Evolutionary conservation across 2,329 filamentous ascomycete species (phyloP).

Genomic region (Geosmithia flava): DNA sequence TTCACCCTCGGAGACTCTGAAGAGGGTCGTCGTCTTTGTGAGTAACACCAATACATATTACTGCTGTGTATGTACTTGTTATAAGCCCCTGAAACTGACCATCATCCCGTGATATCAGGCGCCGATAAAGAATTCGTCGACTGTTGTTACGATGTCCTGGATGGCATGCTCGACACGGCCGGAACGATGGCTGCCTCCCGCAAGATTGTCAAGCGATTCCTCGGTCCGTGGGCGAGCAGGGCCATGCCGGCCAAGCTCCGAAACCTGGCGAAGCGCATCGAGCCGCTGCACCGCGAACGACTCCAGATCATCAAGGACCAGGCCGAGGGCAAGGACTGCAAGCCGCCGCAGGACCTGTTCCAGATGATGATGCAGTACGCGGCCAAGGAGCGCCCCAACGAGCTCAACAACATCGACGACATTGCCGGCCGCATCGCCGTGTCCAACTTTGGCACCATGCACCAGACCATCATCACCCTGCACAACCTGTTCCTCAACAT

Average conservation of each 20-base stretch:
- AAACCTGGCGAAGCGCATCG: background rate
- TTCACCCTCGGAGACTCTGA: constrained; percentile 15
- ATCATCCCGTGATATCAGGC: background rate
- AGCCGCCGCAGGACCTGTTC: background rate
- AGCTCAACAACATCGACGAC: constrained; percentile 15
- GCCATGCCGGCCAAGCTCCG: background rate
- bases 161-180: background rate
- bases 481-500: constrained; percentile 26
- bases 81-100: background rate
- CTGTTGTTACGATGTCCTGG: background rate
- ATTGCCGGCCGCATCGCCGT: constrained; percentile 17
- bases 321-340: background rate
- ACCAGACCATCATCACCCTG: constrained; percentile 24
- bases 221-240: background rate
- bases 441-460: constrained; percentile 23
- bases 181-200: background rate
- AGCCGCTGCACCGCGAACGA: background rate
- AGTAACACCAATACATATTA: too few species aligned
- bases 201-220: background rate
- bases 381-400: constrained; percentile 20
- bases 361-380: constrained; percentile 29
- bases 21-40: background rate
- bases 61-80: background rate
- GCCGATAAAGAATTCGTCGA: background rate
- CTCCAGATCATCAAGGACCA: background rate